These are phyloP conservation scores for Nakaseomyces bracarensis DNA, from an alignment of 1,139 yeast species.

Conservation along the genomic window DNA sequence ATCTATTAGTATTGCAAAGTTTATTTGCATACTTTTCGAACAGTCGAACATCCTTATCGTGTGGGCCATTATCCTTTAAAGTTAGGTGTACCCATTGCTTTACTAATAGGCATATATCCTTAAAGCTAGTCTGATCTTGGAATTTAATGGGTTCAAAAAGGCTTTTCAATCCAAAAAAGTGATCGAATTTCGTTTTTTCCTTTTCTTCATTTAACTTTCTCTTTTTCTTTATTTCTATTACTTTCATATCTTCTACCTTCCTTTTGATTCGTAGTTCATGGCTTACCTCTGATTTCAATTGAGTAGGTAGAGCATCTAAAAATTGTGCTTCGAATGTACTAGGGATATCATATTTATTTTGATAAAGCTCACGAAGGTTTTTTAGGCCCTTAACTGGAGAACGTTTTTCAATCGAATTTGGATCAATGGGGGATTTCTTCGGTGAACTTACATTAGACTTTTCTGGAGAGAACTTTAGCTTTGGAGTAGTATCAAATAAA, in stretches of 20 bases:
- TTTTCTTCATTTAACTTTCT: slow-evolving; percentile 32
- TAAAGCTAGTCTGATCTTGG: slow-evolving; percentile 32
- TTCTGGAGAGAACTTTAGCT: neutral
- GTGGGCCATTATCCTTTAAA: slow-evolving; percentile 45
- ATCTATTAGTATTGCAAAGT: slow-evolving; percentile 20
- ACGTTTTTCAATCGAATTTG: slow-evolving; percentile 1
- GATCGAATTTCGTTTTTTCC: slow-evolving; percentile 12
- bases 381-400: slow-evolving; percentile 1
- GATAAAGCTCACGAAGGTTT: neutral
- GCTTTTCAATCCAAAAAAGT: slow-evolving; percentile 24
- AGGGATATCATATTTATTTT: slow-evolving; percentile 7
- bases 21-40: slow-evolving; percentile 32
- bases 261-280: slow-evolving; percentile 29
- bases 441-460: slow-evolving; percentile 6
- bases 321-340: slow-evolving; percentile 23
- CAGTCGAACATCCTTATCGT: slow-evolving; percentile 43
- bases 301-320: slow-evolving; percentile 25
- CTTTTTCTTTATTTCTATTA: slow-evolving; percentile 17
- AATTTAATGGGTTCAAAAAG: slow-evolving; percentile 34
- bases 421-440: slow-evolving; percentile 3
- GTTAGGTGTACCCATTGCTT: slow-evolving; percentile 45
- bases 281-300: slow-evolving; percentile 27
- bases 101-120: slow-evolving; percentile 36
- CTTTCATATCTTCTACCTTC: slow-evolving; percentile 32
- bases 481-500: slow-evolving; percentile 1